phyloP scores from a whole-genome alignment of 768 basidiomycete species.

The Lactarius akahatsu region DNA sequence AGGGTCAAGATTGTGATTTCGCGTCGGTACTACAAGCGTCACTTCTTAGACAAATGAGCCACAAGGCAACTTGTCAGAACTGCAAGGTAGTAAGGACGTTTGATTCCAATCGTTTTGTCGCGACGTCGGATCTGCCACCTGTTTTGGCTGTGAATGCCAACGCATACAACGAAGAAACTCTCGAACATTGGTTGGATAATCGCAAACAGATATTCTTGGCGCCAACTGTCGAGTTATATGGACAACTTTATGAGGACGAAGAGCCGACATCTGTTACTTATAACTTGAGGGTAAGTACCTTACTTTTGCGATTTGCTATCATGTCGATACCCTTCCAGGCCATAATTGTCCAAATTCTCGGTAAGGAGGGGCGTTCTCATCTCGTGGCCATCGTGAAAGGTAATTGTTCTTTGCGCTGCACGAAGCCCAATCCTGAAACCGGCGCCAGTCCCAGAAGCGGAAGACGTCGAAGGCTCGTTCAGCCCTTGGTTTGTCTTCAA shows the following conservation, averaged over 20 bases:
- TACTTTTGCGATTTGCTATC: conserved; percentile 1
- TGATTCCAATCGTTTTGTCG: conserved; percentile 63
- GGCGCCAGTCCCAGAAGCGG: conserved; percentile 65
- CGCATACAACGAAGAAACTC: conserved; percentile 71
- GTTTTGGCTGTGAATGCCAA: conserved; percentile 85
- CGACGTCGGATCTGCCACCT: conserved; percentile 69
- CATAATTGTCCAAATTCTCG: conserved; percentile 74
- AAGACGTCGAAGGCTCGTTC: conserved; percentile 35
- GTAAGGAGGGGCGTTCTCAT: conserved; percentile 73
- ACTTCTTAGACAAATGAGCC: conserved; percentile 74
- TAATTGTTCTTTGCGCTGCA: conserved; percentile 34
- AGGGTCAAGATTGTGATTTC: conserved; percentile 51
- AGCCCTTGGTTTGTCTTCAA: conserved; percentile 95
- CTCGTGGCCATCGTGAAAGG: conserved; percentile 87
- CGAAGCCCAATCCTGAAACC: neutral
- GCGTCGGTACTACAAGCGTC: conserved; percentile 69
- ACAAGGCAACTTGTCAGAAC: conserved; percentile 81
- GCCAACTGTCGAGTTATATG: conserved; percentile 54
- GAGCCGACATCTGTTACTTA: conserved; percentile 61
- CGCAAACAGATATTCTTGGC: conserved; percentile 59
- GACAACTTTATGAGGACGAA: conserved; percentile 58
- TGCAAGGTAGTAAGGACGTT: conserved; percentile 81
- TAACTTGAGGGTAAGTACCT: conserved; percentile 62
- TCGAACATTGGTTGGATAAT: conserved; percentile 73
- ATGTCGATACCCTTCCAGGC: conserved; percentile 46